Evolutionary conservation across 2,329 filamentous ascomycete genomes (phyloP).

Genomic region (Ploettnerulaceae sp.): DNA sequence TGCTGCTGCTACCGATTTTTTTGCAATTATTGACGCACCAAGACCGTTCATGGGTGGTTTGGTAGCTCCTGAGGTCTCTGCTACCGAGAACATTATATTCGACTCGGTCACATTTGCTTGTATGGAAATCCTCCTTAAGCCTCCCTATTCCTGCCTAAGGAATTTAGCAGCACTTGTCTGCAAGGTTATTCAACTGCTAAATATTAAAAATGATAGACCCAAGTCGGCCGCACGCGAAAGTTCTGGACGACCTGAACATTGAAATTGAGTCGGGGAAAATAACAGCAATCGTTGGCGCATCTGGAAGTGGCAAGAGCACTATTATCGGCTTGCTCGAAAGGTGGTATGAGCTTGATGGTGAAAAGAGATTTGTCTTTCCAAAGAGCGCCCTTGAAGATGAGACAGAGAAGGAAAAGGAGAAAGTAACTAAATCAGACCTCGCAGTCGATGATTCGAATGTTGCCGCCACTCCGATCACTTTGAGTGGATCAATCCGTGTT

Average conservation of each 20-base stretch:
- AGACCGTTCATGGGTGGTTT: slow-evolving; percentile 39
- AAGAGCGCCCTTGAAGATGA: slow-evolving; percentile 42
- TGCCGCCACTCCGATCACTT: slow-evolving; percentile 37
- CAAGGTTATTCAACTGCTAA: neutral
- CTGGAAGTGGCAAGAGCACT: slow-evolving; percentile 70
- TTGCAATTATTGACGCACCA: slow-evolving; percentile 35
- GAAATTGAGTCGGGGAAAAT: slow-evolving; percentile 56
- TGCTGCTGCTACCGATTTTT: slow-evolving; percentile 36
- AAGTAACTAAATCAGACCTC: neutral
- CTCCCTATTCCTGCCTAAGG: neutral
- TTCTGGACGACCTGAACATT: slow-evolving; percentile 46
- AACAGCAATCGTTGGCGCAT: slow-evolving; percentile 69
- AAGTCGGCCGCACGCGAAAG: slow-evolving; percentile 56
- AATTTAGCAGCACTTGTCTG: too few relatives aligned
- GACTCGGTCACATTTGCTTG: slow-evolving; percentile 68
- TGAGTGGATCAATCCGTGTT: slow-evolving; percentile 50
- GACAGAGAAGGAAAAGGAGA: slow-evolving; percentile 37
- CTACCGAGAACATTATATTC: slow-evolving; percentile 53
- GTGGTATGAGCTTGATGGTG: slow-evolving; percentile 61
- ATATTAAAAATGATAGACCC: slow-evolving; percentile 36
- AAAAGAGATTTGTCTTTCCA: slow-evolving; percentile 40
- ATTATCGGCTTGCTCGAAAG: slow-evolving; percentile 66
- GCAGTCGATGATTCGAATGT: slow-evolving; percentile 7
- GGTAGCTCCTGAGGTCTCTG: slow-evolving; percentile 45
- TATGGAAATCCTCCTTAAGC: neutral